These are phyloP conservation scores for Tuber microsphaerosporum DNA, from an alignment of 495 filamentous ascomycete genomes.

Conservation along the genomic window DNA sequence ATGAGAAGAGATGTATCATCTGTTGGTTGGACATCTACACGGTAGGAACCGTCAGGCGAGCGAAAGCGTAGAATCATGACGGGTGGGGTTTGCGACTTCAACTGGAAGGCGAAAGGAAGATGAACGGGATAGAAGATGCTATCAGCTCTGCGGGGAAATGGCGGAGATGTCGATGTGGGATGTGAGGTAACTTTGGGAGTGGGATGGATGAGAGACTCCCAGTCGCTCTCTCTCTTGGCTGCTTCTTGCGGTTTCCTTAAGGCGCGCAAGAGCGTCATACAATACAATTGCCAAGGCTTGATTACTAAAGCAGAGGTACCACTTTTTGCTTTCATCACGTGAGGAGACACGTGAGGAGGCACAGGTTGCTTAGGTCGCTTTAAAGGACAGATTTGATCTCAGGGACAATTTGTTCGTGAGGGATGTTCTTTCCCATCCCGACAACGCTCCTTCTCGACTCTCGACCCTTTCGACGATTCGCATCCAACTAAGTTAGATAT, in stretches of 20 bases:
- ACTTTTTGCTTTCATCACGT: background rate
- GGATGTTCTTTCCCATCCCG: background rate
- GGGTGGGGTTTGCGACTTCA: slow-evolving; percentile 8
- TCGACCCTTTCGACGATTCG: slow-evolving; percentile 17
- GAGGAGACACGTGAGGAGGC: background rate
- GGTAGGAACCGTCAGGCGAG: slow-evolving; percentile 63
- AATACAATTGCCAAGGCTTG: background rate
- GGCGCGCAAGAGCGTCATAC: background rate
- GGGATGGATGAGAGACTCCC: slow-evolving; percentile 27
- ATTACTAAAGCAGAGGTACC: background rate
- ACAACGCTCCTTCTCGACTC: slow-evolving; percentile 3
- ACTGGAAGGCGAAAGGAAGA: slow-evolving; percentile 14
- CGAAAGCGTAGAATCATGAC: slow-evolving; percentile 63
- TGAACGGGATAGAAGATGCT: slow-evolving; percentile 24
- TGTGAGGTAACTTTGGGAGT: background rate
- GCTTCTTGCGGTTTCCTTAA: background rate
- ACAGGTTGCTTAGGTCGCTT: background rate
- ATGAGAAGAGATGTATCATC: slow-evolving; percentile 51
- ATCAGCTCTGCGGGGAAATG: background rate
- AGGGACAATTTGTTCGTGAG: background rate
- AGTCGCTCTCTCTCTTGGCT: background rate
- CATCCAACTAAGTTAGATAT: slow-evolving; percentile 22
- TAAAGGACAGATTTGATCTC: slow-evolving; percentile 4
- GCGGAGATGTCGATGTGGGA: slow-evolving; percentile 5
- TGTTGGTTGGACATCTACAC: slow-evolving; percentile 56